A percentile compares a stretch with the other conserved stretches of the same genome.
These are phyloP conservation scores for Ramalina intermedia DNA, from an alignment of 495 filamentous ascomycete genomes.

Conservation along the genomic window DNA sequence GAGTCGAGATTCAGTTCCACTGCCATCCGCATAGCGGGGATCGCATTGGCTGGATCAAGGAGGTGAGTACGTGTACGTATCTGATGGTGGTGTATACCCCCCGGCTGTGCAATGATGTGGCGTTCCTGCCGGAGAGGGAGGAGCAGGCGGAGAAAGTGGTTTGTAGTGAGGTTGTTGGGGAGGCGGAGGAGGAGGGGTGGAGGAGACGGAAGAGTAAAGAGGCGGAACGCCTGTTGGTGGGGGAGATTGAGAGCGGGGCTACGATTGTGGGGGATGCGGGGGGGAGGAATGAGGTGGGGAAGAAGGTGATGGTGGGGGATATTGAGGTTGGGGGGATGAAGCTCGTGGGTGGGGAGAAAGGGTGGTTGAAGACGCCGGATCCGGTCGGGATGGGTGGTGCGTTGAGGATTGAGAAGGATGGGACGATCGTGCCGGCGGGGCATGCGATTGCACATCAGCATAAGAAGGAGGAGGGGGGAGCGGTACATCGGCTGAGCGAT, in stretches of 20 bases:
- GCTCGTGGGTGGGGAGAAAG: constrained; percentile 41
- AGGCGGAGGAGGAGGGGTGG: constrained; percentile 44
- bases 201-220: constrained; percentile 35
- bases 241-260: constrained; percentile 3
- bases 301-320: constrained; percentile 36
- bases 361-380: constrained; percentile 38
- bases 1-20: constrained; percentile 86
- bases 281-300: constrained; percentile 11
- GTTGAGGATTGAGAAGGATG: constrained; percentile 21
- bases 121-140: constrained; percentile 76
- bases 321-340: constrained; percentile 44
- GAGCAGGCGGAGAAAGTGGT: constrained; percentile 63
- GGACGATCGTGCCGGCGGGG: constrained; percentile 35
- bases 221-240: constrained; percentile 23
- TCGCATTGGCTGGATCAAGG: constrained; percentile 89
- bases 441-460: constrained; percentile 1
- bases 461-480: constrained; percentile 34
- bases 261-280: not conserved
- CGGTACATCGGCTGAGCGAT: constrained; percentile 35
- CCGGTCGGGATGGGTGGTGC: constrained; percentile 12
- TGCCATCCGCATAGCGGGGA: constrained; percentile 72
- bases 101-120: constrained; percentile 80
- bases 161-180: constrained; percentile 56
- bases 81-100: constrained; percentile 92
- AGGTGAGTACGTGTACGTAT: constrained; percentile 84